These are phyloP conservation scores for Hanseniaspora singularis DNA, from an alignment of 805 yeast genomes.

Conservation along the genomic window DNA sequence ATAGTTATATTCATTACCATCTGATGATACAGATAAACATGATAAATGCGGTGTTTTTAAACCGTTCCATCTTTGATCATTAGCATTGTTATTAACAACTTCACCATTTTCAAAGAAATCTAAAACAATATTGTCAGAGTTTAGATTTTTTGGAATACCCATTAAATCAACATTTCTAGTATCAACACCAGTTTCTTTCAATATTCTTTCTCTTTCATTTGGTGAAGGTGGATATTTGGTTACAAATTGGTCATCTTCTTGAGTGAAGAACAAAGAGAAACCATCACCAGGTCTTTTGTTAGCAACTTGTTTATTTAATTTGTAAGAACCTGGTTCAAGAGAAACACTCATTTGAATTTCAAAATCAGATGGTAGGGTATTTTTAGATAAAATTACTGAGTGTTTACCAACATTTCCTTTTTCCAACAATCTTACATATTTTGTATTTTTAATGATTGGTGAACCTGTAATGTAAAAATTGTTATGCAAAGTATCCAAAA, in stretches of 20 bases:
- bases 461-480: constrained; percentile 12
- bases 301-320: constrained; percentile 11
- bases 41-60: constrained; percentile 13
- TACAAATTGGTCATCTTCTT: constrained; percentile 8
- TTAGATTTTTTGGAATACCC: constrained; percentile 16
- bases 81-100: constrained; percentile 6
- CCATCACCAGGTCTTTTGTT: constrained; percentile 16
- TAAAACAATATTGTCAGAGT: constrained; percentile 15
- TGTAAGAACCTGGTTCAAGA: constrained; percentile 15
- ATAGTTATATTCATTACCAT: constrained; percentile 14
- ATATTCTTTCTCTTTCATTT: constrained; percentile 11
- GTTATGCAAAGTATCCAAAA: constrained; percentile 13
- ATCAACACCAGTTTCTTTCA: constrained; percentile 14
- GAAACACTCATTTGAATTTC: constrained; percentile 15
- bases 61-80: constrained; percentile 12
- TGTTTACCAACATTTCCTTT: constrained; percentile 15
- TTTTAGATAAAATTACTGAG: constrained; percentile 12
- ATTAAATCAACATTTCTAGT: constrained; percentile 16
- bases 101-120: constrained; percentile 16
- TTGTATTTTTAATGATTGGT: constrained; percentile 15
- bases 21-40: constrained; percentile 12
- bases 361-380: constrained; percentile 13
- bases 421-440: constrained; percentile 11
- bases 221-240: constrained; percentile 13
- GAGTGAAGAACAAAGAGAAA: constrained; percentile 14